Evolutionary conservation across 192 early-diverging fungal species (phyloP).

Genomic region (Coemansia sp.): DNA sequence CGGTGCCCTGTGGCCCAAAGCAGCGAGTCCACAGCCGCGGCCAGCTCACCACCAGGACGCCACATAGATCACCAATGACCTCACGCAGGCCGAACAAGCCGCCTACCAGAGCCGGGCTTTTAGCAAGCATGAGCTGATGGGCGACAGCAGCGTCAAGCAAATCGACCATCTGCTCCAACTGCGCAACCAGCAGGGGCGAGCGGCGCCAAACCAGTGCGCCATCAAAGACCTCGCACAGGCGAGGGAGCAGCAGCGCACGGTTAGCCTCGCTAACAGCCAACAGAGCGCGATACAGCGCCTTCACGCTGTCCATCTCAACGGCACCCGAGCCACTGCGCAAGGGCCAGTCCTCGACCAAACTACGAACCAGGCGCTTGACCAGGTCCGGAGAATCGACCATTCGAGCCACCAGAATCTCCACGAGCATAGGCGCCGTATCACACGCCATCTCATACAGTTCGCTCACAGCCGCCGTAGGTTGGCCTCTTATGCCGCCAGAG

Average conservation of each 20-base stretch:
- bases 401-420: conserved; percentile 27
- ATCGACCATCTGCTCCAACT: conserved; percentile 19
- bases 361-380: conserved; percentile 10
- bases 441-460: conserved; percentile 14
- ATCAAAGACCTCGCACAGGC: conserved; percentile 11
- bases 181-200: not conserved
- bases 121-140: not conserved
- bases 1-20: conserved; percentile 3
- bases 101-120: not conserved
- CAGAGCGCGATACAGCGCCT: conserved; percentile 30
- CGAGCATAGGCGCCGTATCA: conserved; percentile 30
- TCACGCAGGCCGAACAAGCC: conserved; percentile 4
- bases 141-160: conserved; percentile 16
- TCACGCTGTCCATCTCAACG: not conserved
- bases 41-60: conserved; percentile 24
- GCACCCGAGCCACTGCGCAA: not conserved
- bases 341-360: conserved; percentile 32
- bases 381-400: conserved; percentile 10
- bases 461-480: not conserved
- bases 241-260: conserved; percentile 15
- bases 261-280: conserved; percentile 27
- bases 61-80: conserved; percentile 20
- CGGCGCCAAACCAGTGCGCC: not conserved
- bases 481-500: not conserved
- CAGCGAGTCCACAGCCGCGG: conserved; percentile 30